Evolutionary conservation across 176 grass and related monocot genomes (phyloP).

Genomic region (Avena sativa): DNA sequence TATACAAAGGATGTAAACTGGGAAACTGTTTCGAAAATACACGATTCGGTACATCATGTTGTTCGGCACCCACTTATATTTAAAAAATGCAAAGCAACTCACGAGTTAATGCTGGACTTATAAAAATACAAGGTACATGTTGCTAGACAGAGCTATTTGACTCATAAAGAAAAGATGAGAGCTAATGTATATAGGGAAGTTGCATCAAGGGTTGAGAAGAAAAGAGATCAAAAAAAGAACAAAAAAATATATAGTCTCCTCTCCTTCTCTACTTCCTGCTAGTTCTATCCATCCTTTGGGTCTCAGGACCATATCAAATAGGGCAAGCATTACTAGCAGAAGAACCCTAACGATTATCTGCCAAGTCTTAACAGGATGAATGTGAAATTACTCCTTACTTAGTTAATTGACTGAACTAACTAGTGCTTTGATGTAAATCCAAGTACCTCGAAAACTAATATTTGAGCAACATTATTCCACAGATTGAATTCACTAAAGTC

Average conservation of each 20-base stretch:
- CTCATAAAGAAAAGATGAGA: not conserved
- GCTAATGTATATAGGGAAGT: not conserved
- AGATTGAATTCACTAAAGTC: conserved; percentile 85
- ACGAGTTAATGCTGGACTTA: not conserved
- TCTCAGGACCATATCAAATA: conserved; percentile 14
- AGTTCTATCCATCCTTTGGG: not conserved
- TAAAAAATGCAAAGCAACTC: conserved; percentile 18
- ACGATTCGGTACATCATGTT: conserved; percentile 11
- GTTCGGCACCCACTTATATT: not conserved
- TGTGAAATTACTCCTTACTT: conserved; percentile 20
- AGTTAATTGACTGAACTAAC: conserved; percentile 7
- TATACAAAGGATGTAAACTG: not conserved
- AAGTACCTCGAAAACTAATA: conserved; percentile 92
- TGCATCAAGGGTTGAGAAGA: too few species aligned
- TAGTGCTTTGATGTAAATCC: conserved; percentile 22
- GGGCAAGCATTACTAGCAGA: not conserved
- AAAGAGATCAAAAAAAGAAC: not conserved
- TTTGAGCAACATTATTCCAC: conserved; percentile 88
- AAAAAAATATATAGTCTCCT: not conserved
- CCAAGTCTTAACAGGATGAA: not conserved
- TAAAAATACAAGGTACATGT: not conserved
- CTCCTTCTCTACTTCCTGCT: conserved; percentile 1
- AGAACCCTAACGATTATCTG: not conserved
- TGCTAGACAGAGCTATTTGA: not conserved
- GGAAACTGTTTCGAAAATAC: not conserved